Evolutionary conservation across 345 rosid genomes (phyloP).

Genomic region (Angophora floribunda): DNA sequence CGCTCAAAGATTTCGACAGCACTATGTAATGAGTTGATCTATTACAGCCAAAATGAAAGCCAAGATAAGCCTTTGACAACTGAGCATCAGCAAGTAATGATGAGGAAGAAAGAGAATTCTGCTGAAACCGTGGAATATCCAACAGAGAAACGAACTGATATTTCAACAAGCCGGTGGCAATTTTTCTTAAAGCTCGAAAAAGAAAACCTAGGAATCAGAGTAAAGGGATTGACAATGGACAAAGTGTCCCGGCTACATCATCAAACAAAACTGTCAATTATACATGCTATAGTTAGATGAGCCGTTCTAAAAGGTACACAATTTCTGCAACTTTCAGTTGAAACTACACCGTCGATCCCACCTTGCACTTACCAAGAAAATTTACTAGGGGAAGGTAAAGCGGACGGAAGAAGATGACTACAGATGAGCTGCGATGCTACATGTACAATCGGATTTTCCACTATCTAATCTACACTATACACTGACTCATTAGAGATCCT

Average conservation of each 20-base stretch:
- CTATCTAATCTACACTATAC: not conserved
- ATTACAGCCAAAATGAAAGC: not conserved
- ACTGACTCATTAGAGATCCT: not conserved
- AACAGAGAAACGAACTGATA: not conserved
- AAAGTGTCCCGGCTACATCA: not conserved
- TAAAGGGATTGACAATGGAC: not conserved
- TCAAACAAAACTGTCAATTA: not conserved
- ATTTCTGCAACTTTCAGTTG: not conserved
- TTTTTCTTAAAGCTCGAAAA: not conserved
- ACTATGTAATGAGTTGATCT: not conserved
- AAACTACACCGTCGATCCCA: not conserved
- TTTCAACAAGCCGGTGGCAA: not conserved
- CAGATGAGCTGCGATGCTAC: not conserved
- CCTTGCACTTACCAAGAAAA: not conserved
- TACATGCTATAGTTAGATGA: not conserved
- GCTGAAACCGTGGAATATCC: not conserved
- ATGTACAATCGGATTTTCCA: not conserved
- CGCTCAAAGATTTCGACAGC: not conserved
- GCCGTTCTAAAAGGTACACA: not conserved
- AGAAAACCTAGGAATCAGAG: not conserved
- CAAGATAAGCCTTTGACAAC: not conserved
- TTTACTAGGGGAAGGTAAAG: not conserved
- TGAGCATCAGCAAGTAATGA: not conserved
- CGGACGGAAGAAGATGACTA: not conserved
- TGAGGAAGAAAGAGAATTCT: not conserved